Evolutionary conservation across 73 alveolate species (phyloP), one percentile per base, ranked within the genome.

Genomic region (Loxodes magnus): DNA sequence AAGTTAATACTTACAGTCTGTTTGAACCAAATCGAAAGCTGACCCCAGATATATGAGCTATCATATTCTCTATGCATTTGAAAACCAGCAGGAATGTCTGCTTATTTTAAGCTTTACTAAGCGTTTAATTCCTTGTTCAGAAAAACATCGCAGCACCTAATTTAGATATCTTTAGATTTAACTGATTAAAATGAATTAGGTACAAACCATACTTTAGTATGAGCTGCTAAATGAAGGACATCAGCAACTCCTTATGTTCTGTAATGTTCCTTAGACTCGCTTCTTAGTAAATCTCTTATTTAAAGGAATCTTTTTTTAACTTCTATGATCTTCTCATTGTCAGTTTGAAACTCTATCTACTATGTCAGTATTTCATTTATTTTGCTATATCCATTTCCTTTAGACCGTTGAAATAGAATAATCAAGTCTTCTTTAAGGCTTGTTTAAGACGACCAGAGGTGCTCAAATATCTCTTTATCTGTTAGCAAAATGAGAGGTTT

Each of bases 231-330:
- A 39, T 39, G 53, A 15, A 39, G 0, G 37, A 39, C 2, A 39
- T 39, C 53, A 39, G 53, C 53, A 15, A 39, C 21, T 15, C 53
- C 53, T 39, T 23, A 10, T 1, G 37, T 30, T 10, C 7, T 39
- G 10, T 30, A 39, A 0, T 15, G 21, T 17, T 10, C 21, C 21
- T 23, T 23, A 9, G 9, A 2, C 0, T n/a, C 33, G 9, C 7
- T 39, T 15, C 53, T 39, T 39, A 39, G 33, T 39, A 9, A 9
- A 2, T 39, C 53, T 9, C 53, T 10, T 9, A 39, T 39, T 39
- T 39, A 17, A 1, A 39, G 21, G 21, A 39, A 10, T 2, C 21
- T 23, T 1, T 10, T n/a, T 39, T 30, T 39, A 9, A 30, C 33
- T 17, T 10, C 1, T 1, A 17, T 2, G 12, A 15, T 10, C 0